Base-by-base conservation (phyloP, 148 eudicot genomes). In the Simmondsia chinensis region DNA sequence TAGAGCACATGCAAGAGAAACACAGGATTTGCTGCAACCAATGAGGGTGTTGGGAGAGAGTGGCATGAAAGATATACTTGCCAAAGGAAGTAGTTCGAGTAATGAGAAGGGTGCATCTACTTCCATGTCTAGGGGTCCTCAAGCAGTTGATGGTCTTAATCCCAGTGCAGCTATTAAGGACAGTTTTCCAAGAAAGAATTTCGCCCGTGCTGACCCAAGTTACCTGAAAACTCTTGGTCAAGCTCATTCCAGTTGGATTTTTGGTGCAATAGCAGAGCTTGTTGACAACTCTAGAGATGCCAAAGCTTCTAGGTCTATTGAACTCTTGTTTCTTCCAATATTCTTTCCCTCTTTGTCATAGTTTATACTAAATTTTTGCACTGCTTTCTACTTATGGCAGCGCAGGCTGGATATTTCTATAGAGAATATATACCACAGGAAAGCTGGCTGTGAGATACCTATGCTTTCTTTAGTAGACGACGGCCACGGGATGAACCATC, bases 211-310 rank as follows among this genome's bases (percentile, higher is more conserved):
- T 33, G 72, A 83, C 61, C 94, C 94, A 12, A 83, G 84, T 53
- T 83, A 76, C 54, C 47, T 83, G 50, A 77, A 66, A 63, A 83
- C 80, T 15, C 83, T 83, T 33, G 77, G 94, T 43, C 87, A 80
- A 43, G 69, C 75, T 18, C 94, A 83, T 66, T 80, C 82, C 53
- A 61, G 75, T 28, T 79, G 94, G 94, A 63, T 73, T 21, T 79
- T 83, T 64, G 94, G 94, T 49, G 87, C 87, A 57, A 69, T 83
- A 52, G 87, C 94, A 9, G 94, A 83, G 67, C 73, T 83, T 46
- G 71, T 83, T 39, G 83, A 79, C 64, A 83, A 79, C 68, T 57
- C 94, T 30, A 79, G 79, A 67, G 94, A 83, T 52, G 94, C 94
- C 12, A 64, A 68, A 52, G 74, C 94, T 13, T 59, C 70, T 20